Base-by-base conservation (phyloP, 208 protist species). In the Acanthamoeba royreba region DNA sequence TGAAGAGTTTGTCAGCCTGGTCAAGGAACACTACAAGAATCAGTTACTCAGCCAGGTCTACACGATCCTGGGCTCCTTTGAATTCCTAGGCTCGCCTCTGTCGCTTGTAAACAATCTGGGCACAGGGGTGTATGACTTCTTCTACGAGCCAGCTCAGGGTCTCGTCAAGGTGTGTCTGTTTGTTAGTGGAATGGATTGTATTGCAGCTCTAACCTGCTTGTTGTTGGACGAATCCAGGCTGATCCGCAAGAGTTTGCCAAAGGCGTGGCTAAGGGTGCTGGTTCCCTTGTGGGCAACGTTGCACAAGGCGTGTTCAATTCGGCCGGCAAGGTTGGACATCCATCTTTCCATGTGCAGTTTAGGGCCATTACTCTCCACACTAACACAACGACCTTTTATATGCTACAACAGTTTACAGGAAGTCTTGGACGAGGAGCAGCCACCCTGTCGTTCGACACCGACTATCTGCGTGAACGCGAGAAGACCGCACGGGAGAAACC, bases 131-230 rank as follows among this genome's bases (percentile, higher is more conserved):
- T 79, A 96, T 40, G 93, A 95, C 52, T 95, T 96, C 93, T 94
- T 96, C 93, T 96, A 96, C 93, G 95, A 96, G 79, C 95, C 95
- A 1, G 90, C 92, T n/a, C 58, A 93, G 66, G 89, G 89, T 7
- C 55, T 93, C 25, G 69, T 93, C 35, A 83, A 93, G 66, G 52
- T 86, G 43, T 38, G 33, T 28, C 42, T 38, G 4, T 83, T 52
- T 5, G 55, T 25, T 66, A 35, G 55, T 66, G 5, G 25, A 4
- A 8, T 66, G 25, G 4, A 8, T 66, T 66, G 4, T 25, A 28
- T 66, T 17, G 9, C 22, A 8, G 5, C 9, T 7, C 22, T 5
- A 35, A 28, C 33, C 22, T 66, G 19, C 22, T 28, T 66, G 55
- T 66, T 66, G 49, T 8, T 77, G 66, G 94, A 38, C 33, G 9